Percentiles rank a stretch among this genome's conserved stretches.
These are phyloP conservation scores for Aspergillus affinis DNA, from an alignment of 495 filamentous ascomycete genomes.

Conservation along the genomic window DNA sequence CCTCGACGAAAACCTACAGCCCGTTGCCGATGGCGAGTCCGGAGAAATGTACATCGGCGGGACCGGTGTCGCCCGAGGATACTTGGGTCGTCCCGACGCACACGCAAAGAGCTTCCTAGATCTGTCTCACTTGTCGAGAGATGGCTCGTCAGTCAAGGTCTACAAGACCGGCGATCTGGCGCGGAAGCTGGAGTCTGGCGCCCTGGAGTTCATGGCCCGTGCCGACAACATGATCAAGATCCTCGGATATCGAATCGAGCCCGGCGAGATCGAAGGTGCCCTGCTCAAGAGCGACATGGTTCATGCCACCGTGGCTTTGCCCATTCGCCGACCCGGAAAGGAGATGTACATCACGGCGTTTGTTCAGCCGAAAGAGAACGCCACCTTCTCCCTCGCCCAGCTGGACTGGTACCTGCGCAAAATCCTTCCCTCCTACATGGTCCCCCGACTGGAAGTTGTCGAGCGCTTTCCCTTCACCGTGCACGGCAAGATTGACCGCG, in stretches of 20 bases:
- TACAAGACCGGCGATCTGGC: conserved; percentile 21
- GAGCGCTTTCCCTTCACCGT: not conserved
- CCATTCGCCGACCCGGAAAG: not conserved
- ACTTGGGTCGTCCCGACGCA: not conserved
- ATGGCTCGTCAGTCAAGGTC: not conserved
- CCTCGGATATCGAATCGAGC: conserved; percentile 47
- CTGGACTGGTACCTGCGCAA: not conserved
- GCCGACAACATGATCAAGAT: conserved; percentile 47
- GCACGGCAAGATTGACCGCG: conserved; percentile 1
- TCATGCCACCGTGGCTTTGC: not conserved
- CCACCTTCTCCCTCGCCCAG: not conserved
- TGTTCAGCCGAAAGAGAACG: not conserved
- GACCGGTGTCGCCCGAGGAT: not conserved
- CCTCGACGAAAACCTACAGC: not conserved
- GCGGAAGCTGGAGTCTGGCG: conserved; percentile 20
- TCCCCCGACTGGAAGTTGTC: not conserved
- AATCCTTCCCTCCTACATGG: conserved; percentile 1
- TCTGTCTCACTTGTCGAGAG: not conserved
- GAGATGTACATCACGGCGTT: conserved; percentile 1
- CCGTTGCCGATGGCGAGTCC: not conserved
- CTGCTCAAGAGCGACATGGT: conserved; percentile 1
- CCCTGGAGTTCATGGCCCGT: conserved; percentile 24
- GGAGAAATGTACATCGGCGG: conserved; percentile 1
- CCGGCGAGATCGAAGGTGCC: conserved; percentile 40
- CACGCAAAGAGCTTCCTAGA: not conserved